A percentile compares a stretch with the other conserved stretches of the same genome.
Evolutionary conservation across 2,329 filamentous ascomycete genomes (phyloP).

Genomic region (Fusarium domesticum): DNA sequence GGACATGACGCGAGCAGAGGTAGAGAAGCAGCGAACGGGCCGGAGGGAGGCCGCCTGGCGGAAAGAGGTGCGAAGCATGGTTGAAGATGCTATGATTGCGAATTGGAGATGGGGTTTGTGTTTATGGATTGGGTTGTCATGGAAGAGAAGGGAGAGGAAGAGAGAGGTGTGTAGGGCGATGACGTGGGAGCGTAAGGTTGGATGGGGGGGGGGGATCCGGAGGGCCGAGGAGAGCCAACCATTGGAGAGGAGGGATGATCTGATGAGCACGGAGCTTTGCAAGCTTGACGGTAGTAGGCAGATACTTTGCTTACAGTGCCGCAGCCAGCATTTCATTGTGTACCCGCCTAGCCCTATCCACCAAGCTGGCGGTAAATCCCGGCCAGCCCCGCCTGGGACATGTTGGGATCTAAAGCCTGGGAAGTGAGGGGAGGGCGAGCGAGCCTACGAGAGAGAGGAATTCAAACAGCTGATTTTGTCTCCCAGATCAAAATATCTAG

Average conservation of each 20-base stretch:
- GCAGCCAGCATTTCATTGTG: too few relatives aligned
- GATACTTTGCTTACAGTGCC: constrained; percentile 12
- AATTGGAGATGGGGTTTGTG: not conserved
- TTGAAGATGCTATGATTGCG: constrained; percentile 22
- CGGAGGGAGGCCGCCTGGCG: constrained; percentile 53
- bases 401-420: constrained; percentile 16
- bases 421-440: constrained; percentile 1
- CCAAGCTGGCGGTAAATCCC: constrained; percentile 24
- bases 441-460: constrained; percentile 19
- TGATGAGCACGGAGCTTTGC: constrained; percentile 20
- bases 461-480: constrained; percentile 11
- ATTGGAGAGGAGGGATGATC: constrained; percentile 26
- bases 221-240: too few relatives aligned
- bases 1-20: constrained; percentile 59
- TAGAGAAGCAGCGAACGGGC: constrained; percentile 60
- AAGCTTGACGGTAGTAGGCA: constrained; percentile 6
- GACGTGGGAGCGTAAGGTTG: constrained; percentile 25
- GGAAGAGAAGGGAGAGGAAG: constrained; percentile 11
- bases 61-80: constrained; percentile 67
- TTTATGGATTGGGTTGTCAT: constrained; percentile 3
- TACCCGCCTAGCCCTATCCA: too few relatives aligned
- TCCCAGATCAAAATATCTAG: constrained; percentile 10
- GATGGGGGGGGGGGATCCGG: constrained; percentile 5
- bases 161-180: constrained; percentile 27
- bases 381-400: constrained; percentile 16